Evolutionary conservation across 2,329 filamentous ascomycete genomes (phyloP).

Genomic region (Colletotrichum camelliae): DNA sequence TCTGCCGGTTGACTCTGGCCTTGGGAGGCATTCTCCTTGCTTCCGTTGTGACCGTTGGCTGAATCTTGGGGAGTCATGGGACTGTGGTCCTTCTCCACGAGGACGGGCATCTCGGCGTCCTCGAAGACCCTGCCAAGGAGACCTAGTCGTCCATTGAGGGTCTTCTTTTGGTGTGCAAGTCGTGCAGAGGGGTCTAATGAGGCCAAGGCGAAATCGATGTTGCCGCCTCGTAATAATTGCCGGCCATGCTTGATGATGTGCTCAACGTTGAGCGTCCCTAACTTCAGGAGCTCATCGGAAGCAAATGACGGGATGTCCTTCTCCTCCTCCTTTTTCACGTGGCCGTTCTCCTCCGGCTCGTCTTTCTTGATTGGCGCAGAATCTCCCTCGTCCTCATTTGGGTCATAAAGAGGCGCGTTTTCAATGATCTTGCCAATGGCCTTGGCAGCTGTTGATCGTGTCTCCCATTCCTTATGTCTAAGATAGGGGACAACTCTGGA

Average conservation of each 20-base stretch:
- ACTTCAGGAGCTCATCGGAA: conserved; percentile 69
- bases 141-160: conserved; percentile 79
- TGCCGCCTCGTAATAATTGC: conserved; percentile 82
- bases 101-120: conserved; percentile 74
- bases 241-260: conserved; percentile 84
- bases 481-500: conserved; percentile 95
- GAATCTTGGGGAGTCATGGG: conserved; percentile 52
- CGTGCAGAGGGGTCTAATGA: conserved; percentile 82
- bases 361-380: conserved; percentile 49
- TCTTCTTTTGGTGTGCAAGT: conserved; percentile 88
- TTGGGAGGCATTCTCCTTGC: conserved; percentile 38
- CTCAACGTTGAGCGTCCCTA: conserved; percentile 78
- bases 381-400: conserved; percentile 74
- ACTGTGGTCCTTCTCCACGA: conserved; percentile 53
- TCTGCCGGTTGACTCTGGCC: conserved; percentile 54
- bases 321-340: conserved; percentile 68
- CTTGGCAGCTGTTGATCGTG: conserved; percentile 88
- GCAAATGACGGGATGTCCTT: conserved; percentile 47
- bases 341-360: conserved; percentile 42
- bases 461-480: conserved; percentile 96
- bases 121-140: conserved; percentile 85
- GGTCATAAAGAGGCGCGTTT: conserved; percentile 86
- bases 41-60: conserved; percentile 35
- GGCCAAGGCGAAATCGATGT: conserved; percentile 84
- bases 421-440: conserved; percentile 94